Base-by-base conservation (phyloP, 768 basidiomycete genomes). In the Podaxis rugospora region DNA sequence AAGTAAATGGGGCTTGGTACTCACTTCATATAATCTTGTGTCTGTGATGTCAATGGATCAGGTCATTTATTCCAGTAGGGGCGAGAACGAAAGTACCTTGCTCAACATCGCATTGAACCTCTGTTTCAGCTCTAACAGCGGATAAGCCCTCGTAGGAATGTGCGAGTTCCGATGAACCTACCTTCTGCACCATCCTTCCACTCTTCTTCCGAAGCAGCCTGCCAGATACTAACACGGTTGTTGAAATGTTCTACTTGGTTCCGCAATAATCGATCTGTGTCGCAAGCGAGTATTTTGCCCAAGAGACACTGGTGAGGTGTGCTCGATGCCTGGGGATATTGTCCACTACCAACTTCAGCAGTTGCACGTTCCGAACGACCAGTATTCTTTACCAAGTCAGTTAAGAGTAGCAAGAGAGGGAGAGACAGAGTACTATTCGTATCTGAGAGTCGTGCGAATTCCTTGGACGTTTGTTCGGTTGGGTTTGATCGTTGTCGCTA, bases 181-280 rank as follows among this genome's bases (percentile, higher is more conserved):
- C 59, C 59, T n/a, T 61, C 44, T 9, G 44, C 52, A 28, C 59
- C 59, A 14, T 36, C 52, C 32, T 37, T 46, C 59, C 59, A 61
- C 21, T 61, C 59, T 46, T 61, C 59, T 14, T 61, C 53, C 2
- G 59, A 49, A 25, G 59, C 53, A 2, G 42, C 52, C 25, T 47
- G 52, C 59, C 59, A 61, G n/a, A 61, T 54, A 27, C 23, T 36
- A 4, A 61, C 25, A 2, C 59, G 59, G 23, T 55, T 54, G 25
- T n/a, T 16, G 14, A 61, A 61, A 18, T 61, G 40, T 10, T 61
- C 59, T 13, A 47, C 25, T 35, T 54, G 52, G 16, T 49, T 44
- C n/a, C 7, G 52, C 23, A 61, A 42, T 3, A 55, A 27, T 3
- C 14, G 32, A n/a, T 61, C 59, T 3, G 35, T 21, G 18, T 61